Conservation (phyloP, 306 rosid species). For the Trifolium fragiferum region DNA sequence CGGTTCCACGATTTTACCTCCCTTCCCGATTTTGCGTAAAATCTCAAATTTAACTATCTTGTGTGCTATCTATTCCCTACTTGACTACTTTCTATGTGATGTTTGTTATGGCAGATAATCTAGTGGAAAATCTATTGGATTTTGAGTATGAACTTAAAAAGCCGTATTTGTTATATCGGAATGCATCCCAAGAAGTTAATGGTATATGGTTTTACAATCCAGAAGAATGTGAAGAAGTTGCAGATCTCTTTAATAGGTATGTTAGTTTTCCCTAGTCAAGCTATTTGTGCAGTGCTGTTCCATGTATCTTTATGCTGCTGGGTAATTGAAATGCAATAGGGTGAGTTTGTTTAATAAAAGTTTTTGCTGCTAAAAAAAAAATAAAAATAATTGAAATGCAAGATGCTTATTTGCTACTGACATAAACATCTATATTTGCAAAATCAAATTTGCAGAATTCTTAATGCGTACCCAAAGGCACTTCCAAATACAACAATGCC, state of each 20-base stretch:
- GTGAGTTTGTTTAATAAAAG: too few relatives aligned
- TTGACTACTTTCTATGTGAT: constrained; percentile 31
- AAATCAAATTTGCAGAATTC: constrained; percentile 67
- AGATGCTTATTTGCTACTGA: constrained; percentile 22
- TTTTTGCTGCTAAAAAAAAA: too few relatives aligned
- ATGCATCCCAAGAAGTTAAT: constrained; percentile 93
- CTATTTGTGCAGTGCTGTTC: constrained; percentile 27
- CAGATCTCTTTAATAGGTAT: constrained; percentile 83
- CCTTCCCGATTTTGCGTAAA: too few relatives aligned
- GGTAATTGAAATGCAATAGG: constrained; percentile 20
- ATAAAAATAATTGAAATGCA: constrained; percentile 22
- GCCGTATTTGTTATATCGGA: constrained; percentile 87
- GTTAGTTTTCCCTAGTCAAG: constrained; percentile 20
- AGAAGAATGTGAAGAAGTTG: constrained; percentile 95
- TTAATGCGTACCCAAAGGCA: constrained; percentile 75
- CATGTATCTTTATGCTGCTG: constrained; percentile 10
- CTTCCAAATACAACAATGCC: constrained; percentile 67
- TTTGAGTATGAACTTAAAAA: constrained; percentile 91
- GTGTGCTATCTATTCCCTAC: constrained; percentile 17
- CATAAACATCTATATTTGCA: neutral
- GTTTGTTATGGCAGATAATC: constrained; percentile 69
- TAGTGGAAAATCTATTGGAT: constrained; percentile 93
- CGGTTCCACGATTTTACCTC: too few relatives aligned
- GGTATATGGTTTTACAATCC: constrained; percentile 97
- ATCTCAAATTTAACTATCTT: neutral